A percentile compares a stretch with the other conserved stretches of the same genome.
Evolutionary conservation across 2,329 filamentous ascomycete species (phyloP).

Genomic region (Ploettnerulaceae sp.): DNA sequence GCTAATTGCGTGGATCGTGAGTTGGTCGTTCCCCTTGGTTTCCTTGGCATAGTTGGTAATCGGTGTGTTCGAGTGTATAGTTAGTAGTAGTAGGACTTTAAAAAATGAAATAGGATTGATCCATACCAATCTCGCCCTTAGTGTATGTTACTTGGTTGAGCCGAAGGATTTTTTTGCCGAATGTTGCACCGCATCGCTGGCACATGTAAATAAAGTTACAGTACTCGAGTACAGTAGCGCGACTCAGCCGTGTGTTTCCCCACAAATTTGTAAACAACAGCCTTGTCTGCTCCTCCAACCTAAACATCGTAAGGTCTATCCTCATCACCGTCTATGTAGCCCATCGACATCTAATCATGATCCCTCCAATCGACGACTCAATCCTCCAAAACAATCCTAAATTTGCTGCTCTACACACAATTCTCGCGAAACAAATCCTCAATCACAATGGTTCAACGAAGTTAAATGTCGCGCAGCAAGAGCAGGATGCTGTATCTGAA

Average conservation of each 20-base stretch:
- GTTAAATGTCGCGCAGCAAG: slow-evolving; percentile 44
- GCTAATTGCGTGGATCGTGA: too few species aligned
- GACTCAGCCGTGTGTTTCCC: neutral
- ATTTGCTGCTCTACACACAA: slow-evolving; percentile 54
- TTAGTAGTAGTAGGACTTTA: too few species aligned
- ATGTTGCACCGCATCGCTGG: neutral
- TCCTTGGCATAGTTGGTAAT: too few species aligned
- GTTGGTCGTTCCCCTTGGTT: too few species aligned
- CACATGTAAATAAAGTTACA: neutral
- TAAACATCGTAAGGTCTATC: neutral
- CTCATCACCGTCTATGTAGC: neutral
- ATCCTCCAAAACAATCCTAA: slow-evolving; percentile 53
- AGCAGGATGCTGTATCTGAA: slow-evolving; percentile 45
- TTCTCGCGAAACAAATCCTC: slow-evolving; percentile 49
- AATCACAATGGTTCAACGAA: slow-evolving; percentile 55
- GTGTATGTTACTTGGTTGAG: too few species aligned
- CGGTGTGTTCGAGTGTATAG: too few species aligned
- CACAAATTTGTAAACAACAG: slow-evolving; percentile 4
- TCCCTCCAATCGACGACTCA: slow-evolving; percentile 52
- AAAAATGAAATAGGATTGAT: too few species aligned
- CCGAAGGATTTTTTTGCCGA: neutral
- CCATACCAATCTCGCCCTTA: too few species aligned
- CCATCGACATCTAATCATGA: slow-evolving; percentile 41
- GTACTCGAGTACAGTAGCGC: neutral
- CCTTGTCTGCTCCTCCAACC: neutral